Evolutionary conservation across 116 monocot species (phyloP).

Genomic region (Papilionanthe hybrid): DNA sequence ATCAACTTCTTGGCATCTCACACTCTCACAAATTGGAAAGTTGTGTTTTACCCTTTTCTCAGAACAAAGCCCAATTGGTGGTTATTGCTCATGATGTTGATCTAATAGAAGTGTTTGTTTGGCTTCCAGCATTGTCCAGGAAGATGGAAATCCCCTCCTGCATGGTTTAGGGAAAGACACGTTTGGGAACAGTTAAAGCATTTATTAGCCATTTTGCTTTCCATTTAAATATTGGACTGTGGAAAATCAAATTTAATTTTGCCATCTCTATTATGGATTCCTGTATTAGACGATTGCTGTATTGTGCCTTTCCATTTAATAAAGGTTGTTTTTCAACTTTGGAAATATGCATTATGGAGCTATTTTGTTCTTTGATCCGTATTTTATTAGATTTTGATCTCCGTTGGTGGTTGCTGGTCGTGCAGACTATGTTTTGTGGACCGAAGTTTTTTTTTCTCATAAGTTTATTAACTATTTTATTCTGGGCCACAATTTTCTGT

Average conservation of each 20-base stretch:
- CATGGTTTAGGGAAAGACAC: slow-evolving; percentile 82
- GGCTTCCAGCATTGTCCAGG: slow-evolving; percentile 82
- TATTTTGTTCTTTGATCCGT: no score
- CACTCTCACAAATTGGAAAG: no score
- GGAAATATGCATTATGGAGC: no score
- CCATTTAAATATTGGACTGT: neutral
- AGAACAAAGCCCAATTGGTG: slow-evolving; percentile 84
- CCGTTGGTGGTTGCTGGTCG: no score
- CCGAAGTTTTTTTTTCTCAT: no score
- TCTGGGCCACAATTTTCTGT: no score
- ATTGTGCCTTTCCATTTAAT: slow-evolving; percentile 65
- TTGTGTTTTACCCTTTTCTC: neutral
- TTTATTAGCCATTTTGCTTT: neutral
- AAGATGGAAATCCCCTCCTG: slow-evolving; percentile 92
- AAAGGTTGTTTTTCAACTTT: slow-evolving; percentile 16
- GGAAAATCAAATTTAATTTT: neutral
- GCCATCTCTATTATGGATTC: neutral
- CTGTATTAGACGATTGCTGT: slow-evolving; percentile 45
- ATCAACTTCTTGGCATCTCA: no score
- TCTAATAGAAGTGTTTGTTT: slow-evolving; percentile 75
- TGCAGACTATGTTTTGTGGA: no score
- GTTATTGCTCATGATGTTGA: slow-evolving; percentile 90
- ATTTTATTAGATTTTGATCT: no score
- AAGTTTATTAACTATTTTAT: no score
- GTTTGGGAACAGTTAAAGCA: slow-evolving; percentile 58